Evolutionary conservation across 371 early-diverging fungal species (phyloP).

Genomic region (Mortierella sp.): DNA sequence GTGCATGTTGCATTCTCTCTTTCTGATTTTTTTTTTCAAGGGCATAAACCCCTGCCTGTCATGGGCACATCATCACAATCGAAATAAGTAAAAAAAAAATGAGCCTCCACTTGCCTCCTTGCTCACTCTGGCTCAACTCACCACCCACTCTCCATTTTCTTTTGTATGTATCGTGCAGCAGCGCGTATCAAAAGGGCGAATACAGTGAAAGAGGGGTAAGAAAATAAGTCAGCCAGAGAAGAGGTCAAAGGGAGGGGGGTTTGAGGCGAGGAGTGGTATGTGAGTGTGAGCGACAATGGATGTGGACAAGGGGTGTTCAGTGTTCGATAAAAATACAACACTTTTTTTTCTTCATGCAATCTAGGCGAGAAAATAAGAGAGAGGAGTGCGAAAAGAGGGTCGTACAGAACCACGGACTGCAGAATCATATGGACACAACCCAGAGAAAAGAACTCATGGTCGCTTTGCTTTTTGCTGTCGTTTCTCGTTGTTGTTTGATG

Average conservation of each 20-base stretch:
- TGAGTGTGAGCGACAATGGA: not conserved
- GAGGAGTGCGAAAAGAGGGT: not conserved
- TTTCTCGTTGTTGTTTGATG: not conserved
- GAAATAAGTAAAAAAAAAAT: not conserved
- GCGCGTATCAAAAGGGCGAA: not conserved
- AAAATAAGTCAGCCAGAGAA: not conserved
- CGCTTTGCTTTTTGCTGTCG: not conserved
- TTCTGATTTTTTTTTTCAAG: not conserved
- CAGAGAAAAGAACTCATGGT: not conserved
- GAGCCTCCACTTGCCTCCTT: not conserved
- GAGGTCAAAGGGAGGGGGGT: not conserved
- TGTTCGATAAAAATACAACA: not conserved
- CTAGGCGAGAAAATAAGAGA: not conserved
- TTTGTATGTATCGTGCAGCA: not conserved
- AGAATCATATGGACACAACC: conserved; percentile 7
- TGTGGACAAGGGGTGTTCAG: not conserved
- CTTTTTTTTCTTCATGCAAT: not conserved
- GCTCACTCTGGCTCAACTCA: conserved; percentile 2
- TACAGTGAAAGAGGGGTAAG: not conserved
- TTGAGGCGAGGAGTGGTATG: not conserved
- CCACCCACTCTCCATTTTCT: not conserved
- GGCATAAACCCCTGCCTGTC: not conserved
- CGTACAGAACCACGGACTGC: conserved; percentile 2
- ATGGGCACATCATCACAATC: not conserved
- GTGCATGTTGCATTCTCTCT: not conserved